Evolutionary conservation across 805 yeast species (phyloP).

Genomic region (Schizosaccharomyces octosporus): DNA sequence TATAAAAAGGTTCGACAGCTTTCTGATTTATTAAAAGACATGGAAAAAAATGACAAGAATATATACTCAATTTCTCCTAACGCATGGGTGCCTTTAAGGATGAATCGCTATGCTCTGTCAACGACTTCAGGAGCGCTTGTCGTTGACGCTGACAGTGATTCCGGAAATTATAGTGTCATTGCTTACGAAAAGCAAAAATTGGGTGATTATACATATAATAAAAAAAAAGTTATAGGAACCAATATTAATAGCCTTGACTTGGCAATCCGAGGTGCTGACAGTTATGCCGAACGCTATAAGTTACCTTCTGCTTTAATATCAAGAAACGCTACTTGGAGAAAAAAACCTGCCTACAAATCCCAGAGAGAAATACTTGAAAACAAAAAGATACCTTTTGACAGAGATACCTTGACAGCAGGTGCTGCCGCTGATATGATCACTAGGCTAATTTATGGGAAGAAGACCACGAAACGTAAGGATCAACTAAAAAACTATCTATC

Average conservation of each 20-base stretch:
- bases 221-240: background rate
- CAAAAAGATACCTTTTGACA: background rate
- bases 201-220: background rate
- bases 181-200: background rate
- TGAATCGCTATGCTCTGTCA: background rate
- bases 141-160: background rate
- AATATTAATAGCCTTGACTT: background rate
- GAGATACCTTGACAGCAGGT: background rate
- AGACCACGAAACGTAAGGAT: background rate
- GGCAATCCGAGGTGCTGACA: slow-evolving; percentile 5
- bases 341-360: slow-evolving; percentile 1
- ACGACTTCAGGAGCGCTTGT: background rate
- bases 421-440: slow-evolving; percentile 1
- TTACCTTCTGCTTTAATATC: background rate
- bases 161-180: background rate
- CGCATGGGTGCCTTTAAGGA: background rate
- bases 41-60: background rate
- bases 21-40: background rate
- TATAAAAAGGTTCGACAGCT: background rate
- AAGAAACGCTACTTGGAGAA: slow-evolving; percentile 4
- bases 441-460: background rate
- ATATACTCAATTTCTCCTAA: background rate
- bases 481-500: background rate
- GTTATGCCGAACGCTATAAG: background rate
- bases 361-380: slow-evolving; percentile 3